Base-by-base conservation (phyloP, 2,329 filamentous ascomycete genomes). In the Emmonsiellopsis sp. region DNA sequence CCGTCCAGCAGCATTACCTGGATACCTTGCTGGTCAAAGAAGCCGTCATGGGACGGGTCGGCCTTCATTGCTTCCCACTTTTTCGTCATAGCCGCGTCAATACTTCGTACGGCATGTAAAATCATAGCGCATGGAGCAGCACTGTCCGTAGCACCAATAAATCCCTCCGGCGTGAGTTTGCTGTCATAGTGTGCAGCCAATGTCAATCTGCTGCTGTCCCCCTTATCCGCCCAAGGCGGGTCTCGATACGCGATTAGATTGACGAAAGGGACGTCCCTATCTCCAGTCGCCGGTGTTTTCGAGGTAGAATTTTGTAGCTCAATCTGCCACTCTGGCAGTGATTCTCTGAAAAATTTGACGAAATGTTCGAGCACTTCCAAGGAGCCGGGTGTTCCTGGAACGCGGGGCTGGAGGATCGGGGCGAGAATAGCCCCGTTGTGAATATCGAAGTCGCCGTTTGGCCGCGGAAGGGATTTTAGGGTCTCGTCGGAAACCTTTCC, bases 131-230 rank as follows among this genome's bases (percentile, higher is more conserved):
- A 97, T 8, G 93, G 91, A 14, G 88, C 93, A 1, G 93, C 93
- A 62, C 89, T 95, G 66, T 98, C 93, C 11, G 83, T 94, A 0
- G 92, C 93, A 0, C 93, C 93, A 55, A 98, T 87, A 67, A 98
- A 98, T 0, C 90, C 92, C 56, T 84, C 74, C 0, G 91, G 92
- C 31, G 76, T 76, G 54, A 86, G 78, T 71, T 95, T 87, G 66
- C 84, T 91, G 63, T 98, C 93, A 68, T 95, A 97, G 67, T 98
- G 93, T 42, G 93, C 93, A 6, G 92, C 93, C 52, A 98, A 77
- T 11, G 89, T 92, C 64, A 97, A 73, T 48, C 90, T 77, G 42
- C 85, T 84, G 2, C 93, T 84, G 60, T 96, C 85, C 1, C 91
- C 92, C 0, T 74, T 69, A 5, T 77, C 72, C 0, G 84, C 76